Percentiles rank a stretch among this genome's conserved stretches.
Evolutionary conservation across 306 rosid genomes (phyloP).

Genomic region (Rosa rugosa): DNA sequence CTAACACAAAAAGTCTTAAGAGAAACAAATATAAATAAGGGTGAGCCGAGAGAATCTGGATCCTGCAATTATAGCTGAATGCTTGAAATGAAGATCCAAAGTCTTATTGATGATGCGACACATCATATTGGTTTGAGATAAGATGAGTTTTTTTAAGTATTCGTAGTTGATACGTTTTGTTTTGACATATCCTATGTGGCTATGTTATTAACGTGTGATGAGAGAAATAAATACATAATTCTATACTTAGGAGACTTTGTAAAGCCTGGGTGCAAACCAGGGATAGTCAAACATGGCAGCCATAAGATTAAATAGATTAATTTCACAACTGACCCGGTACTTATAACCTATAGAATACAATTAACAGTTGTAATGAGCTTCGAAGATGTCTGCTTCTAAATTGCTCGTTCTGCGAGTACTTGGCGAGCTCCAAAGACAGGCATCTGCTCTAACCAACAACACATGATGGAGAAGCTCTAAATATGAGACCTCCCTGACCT

Average conservation of each 20-base stretch:
- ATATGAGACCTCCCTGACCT: constrained; percentile 18
- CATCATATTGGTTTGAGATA: too few relatives aligned
- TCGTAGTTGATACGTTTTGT: too few relatives aligned
- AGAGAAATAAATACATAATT: too few relatives aligned
- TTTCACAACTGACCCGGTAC: neutral
- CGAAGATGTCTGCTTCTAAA: constrained; percentile 6
- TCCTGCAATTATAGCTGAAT: too few relatives aligned
- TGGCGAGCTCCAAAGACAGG: constrained; percentile 12
- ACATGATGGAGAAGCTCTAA: constrained; percentile 14
- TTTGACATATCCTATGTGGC: too few relatives aligned
- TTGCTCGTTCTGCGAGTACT: constrained; percentile 5
- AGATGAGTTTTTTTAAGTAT: too few relatives aligned
- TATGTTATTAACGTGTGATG: too few relatives aligned
- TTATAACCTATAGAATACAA: constrained; percentile 6
- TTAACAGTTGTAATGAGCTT: constrained; percentile 12
- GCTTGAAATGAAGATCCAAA: too few relatives aligned
- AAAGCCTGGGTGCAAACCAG: neutral
- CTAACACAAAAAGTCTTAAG: too few relatives aligned
- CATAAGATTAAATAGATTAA: neutral
- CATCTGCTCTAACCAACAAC: constrained; percentile 1
- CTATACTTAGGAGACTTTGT: neutral
- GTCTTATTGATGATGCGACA: too few relatives aligned
- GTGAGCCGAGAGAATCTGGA: too few relatives aligned
- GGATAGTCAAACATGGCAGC: neutral
- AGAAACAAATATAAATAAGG: too few relatives aligned